Conservation (phyloP, 805 yeast genomes). For the Brettanomyces sp. region DNA sequence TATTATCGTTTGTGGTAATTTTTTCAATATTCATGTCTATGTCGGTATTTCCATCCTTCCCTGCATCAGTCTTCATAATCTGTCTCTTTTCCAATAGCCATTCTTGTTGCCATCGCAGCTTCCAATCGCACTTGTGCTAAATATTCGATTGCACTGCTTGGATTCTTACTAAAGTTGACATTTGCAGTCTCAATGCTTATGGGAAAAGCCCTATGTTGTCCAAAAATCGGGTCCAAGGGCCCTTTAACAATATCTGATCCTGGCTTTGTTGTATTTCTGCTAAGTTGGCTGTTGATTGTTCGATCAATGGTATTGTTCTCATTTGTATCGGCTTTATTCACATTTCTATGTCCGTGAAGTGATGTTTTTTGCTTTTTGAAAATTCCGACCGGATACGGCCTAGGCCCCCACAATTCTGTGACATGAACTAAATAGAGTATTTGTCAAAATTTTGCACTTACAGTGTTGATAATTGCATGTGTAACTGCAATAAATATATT, state of each 20-base stretch:
- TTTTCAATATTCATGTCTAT: conserved; percentile 1
- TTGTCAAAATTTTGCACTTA: too few relatives aligned
- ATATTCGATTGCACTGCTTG: conserved; percentile 22
- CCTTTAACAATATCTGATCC: conserved; percentile 11
- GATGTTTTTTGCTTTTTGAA: background rate
- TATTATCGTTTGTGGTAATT: background rate
- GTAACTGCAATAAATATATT: too few relatives aligned
- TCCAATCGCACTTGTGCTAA: conserved; percentile 25
- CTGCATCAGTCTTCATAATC: background rate
- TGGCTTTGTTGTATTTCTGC: background rate
- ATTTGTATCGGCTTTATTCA: too few relatives aligned
- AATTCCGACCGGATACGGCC: background rate
- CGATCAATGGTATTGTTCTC: background rate
- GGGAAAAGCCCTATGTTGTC: conserved; percentile 28
- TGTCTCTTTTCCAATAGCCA: conserved; percentile 8
- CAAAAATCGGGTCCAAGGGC: conserved; percentile 27
- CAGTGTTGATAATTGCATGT: too few relatives aligned
- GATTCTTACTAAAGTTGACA: conserved; percentile 10
- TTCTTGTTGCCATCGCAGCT: conserved; percentile 8
- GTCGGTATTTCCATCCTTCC: conserved; percentile 4
- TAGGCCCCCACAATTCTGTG: background rate
- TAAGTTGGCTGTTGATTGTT: background rate
- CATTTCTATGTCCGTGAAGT: background rate
- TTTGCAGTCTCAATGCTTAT: conserved; percentile 12
- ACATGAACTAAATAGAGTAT: too few relatives aligned